Base-by-base conservation (phyloP, 2,329 filamentous ascomycete genomes). In the Fulvia fulva region DNA sequence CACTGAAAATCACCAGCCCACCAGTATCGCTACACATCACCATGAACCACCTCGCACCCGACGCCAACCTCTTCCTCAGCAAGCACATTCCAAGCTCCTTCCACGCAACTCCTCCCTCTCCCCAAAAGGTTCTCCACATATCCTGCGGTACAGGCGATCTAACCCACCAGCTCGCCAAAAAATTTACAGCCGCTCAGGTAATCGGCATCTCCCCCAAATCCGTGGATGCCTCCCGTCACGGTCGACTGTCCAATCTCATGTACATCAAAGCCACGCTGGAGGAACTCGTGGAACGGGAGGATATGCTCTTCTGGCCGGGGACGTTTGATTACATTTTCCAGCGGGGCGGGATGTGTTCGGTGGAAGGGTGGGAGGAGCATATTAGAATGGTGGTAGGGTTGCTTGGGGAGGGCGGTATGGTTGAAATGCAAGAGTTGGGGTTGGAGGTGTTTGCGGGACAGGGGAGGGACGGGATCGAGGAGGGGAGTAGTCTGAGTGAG, bases 281-380 rank as follows among this genome's bases (percentile, higher is more conserved):
- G n/a, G 47, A 50, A 16, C 47, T 50, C 23, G 26, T 50, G 3
- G 47, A 32, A 11, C 12, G 47, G 12, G 47, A 50, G 26, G 47
- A 50, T 50, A 50, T 50, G 47, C 47, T 50, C 47, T 50, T 50
- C 47, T 50, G 47, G 47, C 47, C 47, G 25, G 47, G 47, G 47
- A 50, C 47, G 25, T 50, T 50, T 32, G 47, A 50, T 50, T 50
- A 50, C 26, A 26, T 32, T 26, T 28, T 50, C 16, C 47, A 50
- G 26, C 47, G 26, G 47, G 23, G 47, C 3, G 26, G n/a, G 47
- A 8, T 9, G 3, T 4, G 11, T 1, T 3, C 2, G 11, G 47
- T 28, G 47, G 7, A 21, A 19, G 25, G 16, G 9, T 50, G 47
- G 47, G 26, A 50, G 3, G n/a, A 19, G 47, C 14, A 26, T 21